Evolutionary conservation across 768 basidiomycete species (phyloP).

Genomic region (Gymnopilus dilepis): DNA sequence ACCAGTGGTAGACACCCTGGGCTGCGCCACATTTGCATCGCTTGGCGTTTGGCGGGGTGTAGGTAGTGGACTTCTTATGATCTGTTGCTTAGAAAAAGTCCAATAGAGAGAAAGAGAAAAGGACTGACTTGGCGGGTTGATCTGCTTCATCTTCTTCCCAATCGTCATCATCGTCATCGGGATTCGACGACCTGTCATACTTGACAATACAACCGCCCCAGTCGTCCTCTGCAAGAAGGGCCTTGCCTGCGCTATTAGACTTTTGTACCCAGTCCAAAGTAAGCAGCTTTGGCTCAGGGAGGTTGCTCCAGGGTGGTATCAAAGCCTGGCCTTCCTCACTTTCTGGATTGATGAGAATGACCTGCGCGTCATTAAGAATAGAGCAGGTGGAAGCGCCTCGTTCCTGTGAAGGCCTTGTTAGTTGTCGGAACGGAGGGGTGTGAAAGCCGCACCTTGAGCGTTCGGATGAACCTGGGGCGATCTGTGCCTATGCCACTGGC

Average conservation of each 20-base stretch:
- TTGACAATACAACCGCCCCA: constrained; percentile 55
- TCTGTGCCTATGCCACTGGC: constrained; percentile 49
- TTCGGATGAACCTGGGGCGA: constrained; percentile 58
- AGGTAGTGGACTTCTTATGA: constrained; percentile 62
- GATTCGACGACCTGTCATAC: constrained; percentile 46
- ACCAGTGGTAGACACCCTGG: neutral
- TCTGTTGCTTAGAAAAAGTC: constrained; percentile 22
- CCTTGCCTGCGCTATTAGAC: constrained; percentile 47
- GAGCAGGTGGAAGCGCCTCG: constrained; percentile 58
- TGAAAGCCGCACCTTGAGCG: constrained; percentile 45
- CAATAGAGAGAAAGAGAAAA: constrained; percentile 13
- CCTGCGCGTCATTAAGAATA: constrained; percentile 54
- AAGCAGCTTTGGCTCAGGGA: constrained; percentile 3
- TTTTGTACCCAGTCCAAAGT: constrained; percentile 50
- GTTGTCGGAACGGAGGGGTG: neutral
- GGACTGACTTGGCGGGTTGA: constrained; percentile 47
- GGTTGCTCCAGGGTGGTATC: constrained; percentile 58
- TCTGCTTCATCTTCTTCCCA: constrained; percentile 38
- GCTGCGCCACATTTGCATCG: constrained; percentile 21
- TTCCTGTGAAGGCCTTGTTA: constrained; percentile 40
- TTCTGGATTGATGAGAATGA: constrained; percentile 64
- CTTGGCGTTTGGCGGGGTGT: constrained; percentile 66
- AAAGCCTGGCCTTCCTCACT: constrained; percentile 59
- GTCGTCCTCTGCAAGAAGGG: constrained; percentile 51
- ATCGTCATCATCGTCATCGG: constrained; percentile 35